Base-by-base conservation (phyloP, 2,329 filamentous ascomycete species). In the Alternaria gaisen region DNA sequence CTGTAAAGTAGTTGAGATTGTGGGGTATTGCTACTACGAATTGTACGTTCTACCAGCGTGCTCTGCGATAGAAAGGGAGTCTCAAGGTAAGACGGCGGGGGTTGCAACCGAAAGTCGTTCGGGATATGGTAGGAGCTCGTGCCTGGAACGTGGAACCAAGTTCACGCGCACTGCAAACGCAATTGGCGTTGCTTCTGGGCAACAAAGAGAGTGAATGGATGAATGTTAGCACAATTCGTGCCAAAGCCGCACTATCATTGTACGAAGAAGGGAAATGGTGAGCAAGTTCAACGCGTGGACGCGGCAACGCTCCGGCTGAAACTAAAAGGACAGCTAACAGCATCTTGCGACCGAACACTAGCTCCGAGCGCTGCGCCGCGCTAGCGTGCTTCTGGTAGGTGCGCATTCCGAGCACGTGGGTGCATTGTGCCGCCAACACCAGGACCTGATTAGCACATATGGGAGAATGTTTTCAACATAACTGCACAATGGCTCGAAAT, bases 251-350 rank as follows among this genome's bases (percentile, higher is more conserved):
- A 67, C 53, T 64, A 65, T 66, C 68, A 70, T 72, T 61, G 58
- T 67, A 71, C 61, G 68, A 57, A 64, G 60, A 68, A 66, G 62
- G 57, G 59, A 65, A 63, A 48, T 46, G 46, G 47, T 38, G 60
- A 65, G 66, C 59, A 63, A 56, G 60, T 57, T 57, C 63, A 62
- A 61, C 60, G 66, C 66, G 70, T 70, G 54, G 67, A 50, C 53
- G 59, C 66, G 71, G 66, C 63, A 65, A 60, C 63, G 61, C 53
- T 56, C 69, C 65, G 73, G 71, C 71, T 71, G 67, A 41, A 42
- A 54, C 57, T 71, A 72, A 70, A 70, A 74, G 73, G 73, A 74
- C 72, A 76, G 62, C 68, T 73, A 71, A 26, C 24, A 26, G 24
- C 11, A 11, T 11, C 0, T 11, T 72, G 69, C 69, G 66, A 69